phyloP scores from a whole-genome alignment of 1,139 yeast species.

The Diutina ranongensis region DNA sequence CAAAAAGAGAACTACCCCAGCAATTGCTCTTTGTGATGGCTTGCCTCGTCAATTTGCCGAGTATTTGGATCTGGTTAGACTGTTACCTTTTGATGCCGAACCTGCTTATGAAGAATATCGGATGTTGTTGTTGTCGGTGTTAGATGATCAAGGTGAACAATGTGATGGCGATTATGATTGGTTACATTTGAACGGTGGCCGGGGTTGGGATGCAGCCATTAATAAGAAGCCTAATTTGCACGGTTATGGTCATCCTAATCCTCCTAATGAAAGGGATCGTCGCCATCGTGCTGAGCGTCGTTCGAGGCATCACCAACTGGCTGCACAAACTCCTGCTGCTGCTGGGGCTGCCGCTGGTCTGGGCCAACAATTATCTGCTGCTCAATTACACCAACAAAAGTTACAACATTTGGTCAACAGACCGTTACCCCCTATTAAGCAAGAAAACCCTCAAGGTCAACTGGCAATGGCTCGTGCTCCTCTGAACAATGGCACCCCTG shows the following conservation, averaged over 20 bases:
- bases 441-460: constrained; percentile 16
- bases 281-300: constrained; percentile 18
- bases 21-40: constrained; percentile 67
- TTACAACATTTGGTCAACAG: constrained; percentile 40
- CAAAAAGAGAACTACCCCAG: constrained; percentile 79
- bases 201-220: constrained; percentile 80
- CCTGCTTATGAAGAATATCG: constrained; percentile 89
- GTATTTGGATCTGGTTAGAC: constrained; percentile 74
- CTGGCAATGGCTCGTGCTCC: constrained; percentile 3
- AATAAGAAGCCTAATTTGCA: constrained; percentile 84
- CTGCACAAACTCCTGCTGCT: neutral
- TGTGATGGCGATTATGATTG: constrained; percentile 90
- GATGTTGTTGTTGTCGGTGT: constrained; percentile 60
- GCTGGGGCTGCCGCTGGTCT: neutral
- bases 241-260: constrained; percentile 69
- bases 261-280: constrained; percentile 43
- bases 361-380: constrained; percentile 23
- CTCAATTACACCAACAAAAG: constrained; percentile 39
- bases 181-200: constrained; percentile 86
- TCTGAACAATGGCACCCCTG: constrained; percentile 8
- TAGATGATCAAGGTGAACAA: constrained; percentile 56
- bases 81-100: constrained; percentile 79
- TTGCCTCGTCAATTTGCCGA: constrained; percentile 83
- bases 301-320: constrained; percentile 10
- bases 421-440: constrained; percentile 40